Evolutionary conservation across 2,329 filamentous ascomycete species (phyloP).

Genomic region (Trichoderma harzianum): DNA sequence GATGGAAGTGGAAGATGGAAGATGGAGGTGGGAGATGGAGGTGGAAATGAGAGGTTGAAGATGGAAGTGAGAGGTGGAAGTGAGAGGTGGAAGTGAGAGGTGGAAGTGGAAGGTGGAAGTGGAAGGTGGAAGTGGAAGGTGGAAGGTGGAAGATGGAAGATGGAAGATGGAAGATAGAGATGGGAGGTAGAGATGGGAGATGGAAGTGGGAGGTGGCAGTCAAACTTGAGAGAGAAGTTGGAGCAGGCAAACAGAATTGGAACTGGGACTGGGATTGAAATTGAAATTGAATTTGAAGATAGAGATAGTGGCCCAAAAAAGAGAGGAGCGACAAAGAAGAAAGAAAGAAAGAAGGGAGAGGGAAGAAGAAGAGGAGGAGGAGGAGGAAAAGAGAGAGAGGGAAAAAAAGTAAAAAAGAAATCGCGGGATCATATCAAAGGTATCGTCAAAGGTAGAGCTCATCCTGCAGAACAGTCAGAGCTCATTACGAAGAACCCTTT

Average conservation of each 20-base stretch:
- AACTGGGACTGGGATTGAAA: neutral
- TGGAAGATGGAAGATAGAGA: neutral
- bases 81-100: neutral
- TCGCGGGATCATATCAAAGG: neutral
- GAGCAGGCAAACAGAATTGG: neutral
- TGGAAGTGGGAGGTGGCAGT: neutral
- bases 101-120: neutral
- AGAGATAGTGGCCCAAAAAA: neutral
- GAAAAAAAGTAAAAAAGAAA: neutral
- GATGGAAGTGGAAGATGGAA: neutral
- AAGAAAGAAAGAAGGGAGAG: neutral
- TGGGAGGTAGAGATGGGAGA: too few relatives aligned
- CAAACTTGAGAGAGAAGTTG: too few relatives aligned
- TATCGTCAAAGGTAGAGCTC: neutral
- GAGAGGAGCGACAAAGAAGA: neutral
- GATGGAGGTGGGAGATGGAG: neutral
- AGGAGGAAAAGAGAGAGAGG: neutral
- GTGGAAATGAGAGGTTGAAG: too few relatives aligned
- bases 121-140: neutral
- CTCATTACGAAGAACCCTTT: neutral
- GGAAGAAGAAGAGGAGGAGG: neutral
- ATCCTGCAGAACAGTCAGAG: neutral
- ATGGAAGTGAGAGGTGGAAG: neutral
- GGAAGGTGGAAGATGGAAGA: neutral
- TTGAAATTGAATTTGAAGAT: neutral